These are phyloP conservation scores for Elasticomyces elasticus DNA, from an alignment of 495 filamentous ascomycete species.

Conservation along the genomic window DNA sequence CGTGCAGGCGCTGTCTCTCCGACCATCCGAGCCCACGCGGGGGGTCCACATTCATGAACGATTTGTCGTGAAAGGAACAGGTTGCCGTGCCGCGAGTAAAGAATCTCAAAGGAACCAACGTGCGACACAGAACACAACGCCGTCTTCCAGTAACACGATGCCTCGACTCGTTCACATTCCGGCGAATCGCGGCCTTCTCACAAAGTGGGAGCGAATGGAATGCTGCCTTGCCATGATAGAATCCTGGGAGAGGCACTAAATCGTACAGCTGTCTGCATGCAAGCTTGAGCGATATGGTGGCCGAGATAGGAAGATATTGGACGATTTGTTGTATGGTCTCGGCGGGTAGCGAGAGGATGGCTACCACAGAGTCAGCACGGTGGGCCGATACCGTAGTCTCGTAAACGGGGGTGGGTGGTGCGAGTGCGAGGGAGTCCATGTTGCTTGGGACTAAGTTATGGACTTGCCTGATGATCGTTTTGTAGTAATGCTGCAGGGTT, in stretches of 20 bases:
- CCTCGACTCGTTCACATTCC: constrained; percentile 3
- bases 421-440: neutral
- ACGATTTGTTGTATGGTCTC: constrained; percentile 3
- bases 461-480: too few species aligned
- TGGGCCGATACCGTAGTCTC: neutral
- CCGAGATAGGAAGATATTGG: constrained; percentile 3
- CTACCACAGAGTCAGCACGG: neutral
- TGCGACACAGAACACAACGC: constrained; percentile 12
- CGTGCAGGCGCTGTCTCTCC: neutral
- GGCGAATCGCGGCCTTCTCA: neutral
- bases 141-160: neutral
- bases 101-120: neutral
- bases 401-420: neutral
- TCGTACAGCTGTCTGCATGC: neutral
- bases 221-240: neutral
- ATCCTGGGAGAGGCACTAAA: neutral
- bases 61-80: neutral
- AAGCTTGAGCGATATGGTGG: constrained; percentile 2
- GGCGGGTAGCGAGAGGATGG: constrained; percentile 4
- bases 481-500: too few species aligned
- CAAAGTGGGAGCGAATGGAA: neutral
- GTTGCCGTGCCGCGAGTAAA: neutral
- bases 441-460: too few species aligned
- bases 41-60: neutral
- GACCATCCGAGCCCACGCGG: neutral